A percentile compares a stretch with the other conserved stretches of the same genome.
Conservation (phyloP, 371 early-diverging fungal species). For the Fennellomyces sp. region DNA sequence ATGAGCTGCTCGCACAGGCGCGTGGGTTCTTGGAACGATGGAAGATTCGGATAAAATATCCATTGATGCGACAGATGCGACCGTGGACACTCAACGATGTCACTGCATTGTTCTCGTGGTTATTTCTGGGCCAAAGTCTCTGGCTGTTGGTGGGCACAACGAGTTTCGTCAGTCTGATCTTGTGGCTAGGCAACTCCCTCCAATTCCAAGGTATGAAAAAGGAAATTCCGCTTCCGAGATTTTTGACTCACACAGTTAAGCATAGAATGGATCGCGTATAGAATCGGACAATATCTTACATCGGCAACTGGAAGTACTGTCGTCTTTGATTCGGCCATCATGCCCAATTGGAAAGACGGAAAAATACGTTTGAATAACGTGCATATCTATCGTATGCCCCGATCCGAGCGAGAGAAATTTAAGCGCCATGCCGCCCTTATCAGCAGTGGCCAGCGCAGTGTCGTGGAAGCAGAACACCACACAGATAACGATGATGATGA, state of each 20-base stretch:
- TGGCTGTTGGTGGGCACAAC: constrained; percentile 91
- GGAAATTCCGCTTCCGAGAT: too few relatives aligned
- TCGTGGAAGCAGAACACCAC: neutral
- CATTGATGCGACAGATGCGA: constrained; percentile 68
- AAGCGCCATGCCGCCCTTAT: constrained; percentile 35
- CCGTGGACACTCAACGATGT: constrained; percentile 90
- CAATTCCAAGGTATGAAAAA: constrained; percentile 81
- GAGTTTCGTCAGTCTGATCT: constrained; percentile 81
- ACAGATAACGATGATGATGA: constrained; percentile 20
- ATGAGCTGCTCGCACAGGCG: constrained; percentile 48
- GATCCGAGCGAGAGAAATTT: constrained; percentile 44
- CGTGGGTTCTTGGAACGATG: constrained; percentile 53
- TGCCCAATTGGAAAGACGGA: constrained; percentile 93
- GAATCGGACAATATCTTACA: constrained; percentile 80
- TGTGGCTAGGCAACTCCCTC: constrained; percentile 84
- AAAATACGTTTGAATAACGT: constrained; percentile 89
- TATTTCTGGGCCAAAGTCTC: constrained; percentile 83
- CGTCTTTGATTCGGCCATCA: constrained; percentile 88
- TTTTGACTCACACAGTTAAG: neutral
- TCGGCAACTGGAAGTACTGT: constrained; percentile 84
- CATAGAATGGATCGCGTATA: constrained; percentile 80
- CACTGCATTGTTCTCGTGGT: constrained; percentile 89
- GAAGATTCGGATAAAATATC: constrained; percentile 59
- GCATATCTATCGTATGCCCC: constrained; percentile 54
- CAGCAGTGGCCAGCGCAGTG: constrained; percentile 8